These are phyloP conservation scores for Lasiosphaeriaceae sp. DNA, from an alignment of 495 filamentous ascomycete species.

Conservation along the genomic window DNA sequence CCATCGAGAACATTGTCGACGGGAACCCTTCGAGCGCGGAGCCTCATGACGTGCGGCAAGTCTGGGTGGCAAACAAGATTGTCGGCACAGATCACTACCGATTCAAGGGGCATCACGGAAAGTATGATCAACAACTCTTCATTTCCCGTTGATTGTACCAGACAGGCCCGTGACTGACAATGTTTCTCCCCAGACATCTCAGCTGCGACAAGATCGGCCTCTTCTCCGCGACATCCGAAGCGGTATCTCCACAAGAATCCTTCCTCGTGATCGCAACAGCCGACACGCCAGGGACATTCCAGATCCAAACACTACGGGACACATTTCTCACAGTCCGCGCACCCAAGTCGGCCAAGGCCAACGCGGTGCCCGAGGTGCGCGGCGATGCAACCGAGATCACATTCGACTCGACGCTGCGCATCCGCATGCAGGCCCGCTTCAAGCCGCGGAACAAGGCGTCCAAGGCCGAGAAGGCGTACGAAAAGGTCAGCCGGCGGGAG, in stretches of 20 bases:
- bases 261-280: constrained; percentile 65
- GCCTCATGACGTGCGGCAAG: constrained; percentile 90
- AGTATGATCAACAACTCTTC: constrained; percentile 37
- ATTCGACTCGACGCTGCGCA: constrained; percentile 72
- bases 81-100: constrained; percentile 75
- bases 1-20: constrained; percentile 79
- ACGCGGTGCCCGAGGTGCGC: constrained; percentile 56
- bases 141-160: neutral
- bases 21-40: constrained; percentile 75
- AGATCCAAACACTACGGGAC: constrained; percentile 61
- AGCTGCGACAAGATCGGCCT: constrained; percentile 80
- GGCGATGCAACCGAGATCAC: constrained; percentile 71
- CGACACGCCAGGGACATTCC: constrained; percentile 62
- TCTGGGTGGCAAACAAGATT: constrained; percentile 86
- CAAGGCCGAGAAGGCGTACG: constrained; percentile 74
- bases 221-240: constrained; percentile 70
- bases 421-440: constrained; percentile 93
- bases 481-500: constrained; percentile 84
- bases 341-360: constrained; percentile 36
- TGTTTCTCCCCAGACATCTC: constrained; percentile 52
- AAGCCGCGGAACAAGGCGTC: constrained; percentile 64
- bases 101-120: constrained; percentile 85
- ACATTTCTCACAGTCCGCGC: constrained; percentile 56
- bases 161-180: neutral
- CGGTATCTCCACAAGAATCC: constrained; percentile 76